Evolutionary conservation across 805 yeast genomes (phyloP), one percentile per base, ranked within the genome.

Genomic region (Lachancea sp.): DNA sequence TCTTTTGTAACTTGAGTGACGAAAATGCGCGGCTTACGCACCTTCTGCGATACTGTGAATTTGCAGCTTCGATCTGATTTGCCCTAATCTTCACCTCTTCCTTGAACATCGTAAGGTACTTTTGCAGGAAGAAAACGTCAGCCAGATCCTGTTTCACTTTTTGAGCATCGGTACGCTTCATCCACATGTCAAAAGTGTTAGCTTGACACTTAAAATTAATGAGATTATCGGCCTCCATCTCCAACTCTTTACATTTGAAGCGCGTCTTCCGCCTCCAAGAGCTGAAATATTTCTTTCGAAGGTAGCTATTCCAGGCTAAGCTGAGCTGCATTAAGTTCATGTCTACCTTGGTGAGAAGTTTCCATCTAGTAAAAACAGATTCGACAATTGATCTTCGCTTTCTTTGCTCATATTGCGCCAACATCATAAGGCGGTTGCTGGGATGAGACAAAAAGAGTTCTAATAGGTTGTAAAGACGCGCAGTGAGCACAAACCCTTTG

Each of bases 361-460:
- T 48, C 65, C 64, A 60, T 13, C 42, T 45, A 3, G 35, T 42
- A 26, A 59, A 51, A 22, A 32, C 22, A 30, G 48, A 49, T 15
- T 41, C 38, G 10, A 48, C 11, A 13, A 32, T 30, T 32, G 26
- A 42, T 38, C 30, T 48, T 12, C 41, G 36, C 17, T 35, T 34
- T 10, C 52, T 44, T 22, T 42, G 54, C 41, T 58, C 56, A 32
- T 50, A 50, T 10, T 44, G 40, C 2, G 62, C 55, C 31, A 60
- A 40, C 44, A 47, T 54, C 56, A 58, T 55, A 11, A 48, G 44
- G 17, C 50, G 19, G 44, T 53, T 60, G 22, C 52, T 50, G 2
- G 67, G 67, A 3, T 49, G 34, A 1, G 59, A 30, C n/a, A 60
- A 41, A 34, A 62, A 58, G 9, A 10, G 12, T n/a, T 40, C 43